Base-by-base conservation (phyloP, 2,329 filamentous ascomycete species). In the Drechmeria coniospora region DNA sequence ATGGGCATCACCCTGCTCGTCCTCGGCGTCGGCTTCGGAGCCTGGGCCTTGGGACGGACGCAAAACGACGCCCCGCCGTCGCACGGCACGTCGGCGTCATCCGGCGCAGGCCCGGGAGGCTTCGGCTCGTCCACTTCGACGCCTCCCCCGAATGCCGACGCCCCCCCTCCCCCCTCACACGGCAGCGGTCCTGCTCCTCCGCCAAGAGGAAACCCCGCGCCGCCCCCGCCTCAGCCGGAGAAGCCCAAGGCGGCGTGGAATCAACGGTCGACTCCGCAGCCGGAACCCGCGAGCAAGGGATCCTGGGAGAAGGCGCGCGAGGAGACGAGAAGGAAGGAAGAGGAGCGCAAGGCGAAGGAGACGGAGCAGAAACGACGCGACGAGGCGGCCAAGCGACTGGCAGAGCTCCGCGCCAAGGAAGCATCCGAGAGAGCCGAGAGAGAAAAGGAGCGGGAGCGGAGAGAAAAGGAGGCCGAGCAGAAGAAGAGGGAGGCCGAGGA, bases 1-100 rank as follows among this genome's bases (percentile, higher is more conserved):
- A 66, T 76, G 42, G 79, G 78, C 6, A 73, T 92, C 45, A 53
- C 77, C 18, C 53, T 90, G 36, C 57, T 93, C 17, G 63, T 84
- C 15, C 51, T 82, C 10, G 72, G 70, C 5, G 75, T 92, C 15
- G 83, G 75, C 5, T 56, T 90, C 16, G 75, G 71, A 7, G 81
- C 79, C 4, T 93, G 84, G 83, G 71, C 75, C 3, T 38, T 54
- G 31, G 53, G 55, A 9, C 44, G 54, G 17, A 53, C 51, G 6
- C 55, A 59, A 28, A 47, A 47, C 12, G 48, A 49, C 23, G 35
- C 26, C n/a, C 35, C 34, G n/a, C 17, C 28, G 4, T 23, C 43
- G 29, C 30, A 41, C 20, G 39, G 38, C 21, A 29, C 35, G 21
- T 40, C 30, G 15, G 30, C 37, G 12, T 32, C 36, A 17, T 38